Percentiles rank a stretch among this genome's conserved stretches.
phyloP scores from a whole-genome alignment of 139 green algal genomes.

The Spirogloea muscicola region DNA sequence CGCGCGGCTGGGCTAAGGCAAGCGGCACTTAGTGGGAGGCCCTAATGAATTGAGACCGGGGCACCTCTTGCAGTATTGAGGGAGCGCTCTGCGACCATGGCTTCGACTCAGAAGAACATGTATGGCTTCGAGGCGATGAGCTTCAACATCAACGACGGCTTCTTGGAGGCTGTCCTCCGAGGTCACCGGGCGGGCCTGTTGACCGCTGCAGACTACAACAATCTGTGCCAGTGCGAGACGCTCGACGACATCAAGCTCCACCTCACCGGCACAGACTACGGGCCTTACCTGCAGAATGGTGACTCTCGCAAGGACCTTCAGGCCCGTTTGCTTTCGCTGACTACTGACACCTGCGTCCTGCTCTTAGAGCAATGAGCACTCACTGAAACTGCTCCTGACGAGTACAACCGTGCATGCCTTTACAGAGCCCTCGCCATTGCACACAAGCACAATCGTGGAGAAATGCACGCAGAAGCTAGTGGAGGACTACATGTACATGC shows the following conservation, averaged over 20 bases:
- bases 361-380: no score
- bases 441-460: conserved; percentile 90
- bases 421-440: conserved; percentile 77
- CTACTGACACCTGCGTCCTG: no score
- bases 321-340: no score
- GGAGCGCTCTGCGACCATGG: no score
- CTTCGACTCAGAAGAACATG: no score
- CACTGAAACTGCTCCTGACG: no score
- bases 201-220: conserved; percentile 91
- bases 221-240: conserved; percentile 94
- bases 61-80: no score
- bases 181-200: conserved; percentile 85
- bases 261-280: conserved; percentile 89
- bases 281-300: conserved; percentile 79
- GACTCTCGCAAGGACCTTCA: no score
- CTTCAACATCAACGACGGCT: conserved; percentile 98
- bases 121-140: conserved; percentile 67
- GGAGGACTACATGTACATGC: conserved; percentile 88
- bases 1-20: no score
- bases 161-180: conserved; percentile 89
- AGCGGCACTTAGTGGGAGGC: no score
- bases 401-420: no score
- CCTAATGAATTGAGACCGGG: no score
- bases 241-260: conserved; percentile 99
- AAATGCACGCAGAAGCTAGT: conserved; percentile 96